A percentile compares a stretch with the other conserved stretches of the same genome.
Evolutionary conservation across 768 basidiomycete genomes (phyloP).

Genomic region (Russula earlei): DNA sequence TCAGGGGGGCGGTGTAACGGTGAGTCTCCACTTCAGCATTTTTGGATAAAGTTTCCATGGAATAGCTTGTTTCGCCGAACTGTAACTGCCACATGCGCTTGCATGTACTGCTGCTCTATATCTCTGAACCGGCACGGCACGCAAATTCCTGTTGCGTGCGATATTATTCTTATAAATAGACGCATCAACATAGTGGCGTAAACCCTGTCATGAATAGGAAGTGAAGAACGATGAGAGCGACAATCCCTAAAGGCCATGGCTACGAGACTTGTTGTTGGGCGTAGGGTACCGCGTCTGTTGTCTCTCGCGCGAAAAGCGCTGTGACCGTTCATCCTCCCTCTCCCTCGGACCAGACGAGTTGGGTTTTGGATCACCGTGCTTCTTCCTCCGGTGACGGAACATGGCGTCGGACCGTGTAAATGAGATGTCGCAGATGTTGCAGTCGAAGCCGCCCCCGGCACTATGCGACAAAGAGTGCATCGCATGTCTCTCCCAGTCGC

Average conservation of each 20-base stretch:
- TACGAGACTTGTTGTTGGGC: neutral
- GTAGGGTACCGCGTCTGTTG: neutral
- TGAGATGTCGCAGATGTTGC: conserved; percentile 12
- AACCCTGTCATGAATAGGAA: neutral
- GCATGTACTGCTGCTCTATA: neutral
- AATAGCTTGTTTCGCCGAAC: neutral
- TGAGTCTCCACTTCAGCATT: neutral
- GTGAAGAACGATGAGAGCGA: neutral
- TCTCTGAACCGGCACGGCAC: neutral
- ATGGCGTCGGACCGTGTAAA: conserved; percentile 15
- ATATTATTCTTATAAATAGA: neutral
- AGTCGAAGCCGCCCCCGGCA: conserved; percentile 8
- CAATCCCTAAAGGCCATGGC: neutral
- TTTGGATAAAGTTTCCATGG: neutral
- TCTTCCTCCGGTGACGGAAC: conserved; percentile 14
- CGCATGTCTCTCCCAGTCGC: conserved; percentile 16
- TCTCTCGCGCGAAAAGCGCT: neutral
- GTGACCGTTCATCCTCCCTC: neutral
- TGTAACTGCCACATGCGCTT: neutral
- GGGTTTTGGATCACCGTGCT: conserved; percentile 1
- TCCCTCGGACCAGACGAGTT: neutral
- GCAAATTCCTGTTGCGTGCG: neutral
- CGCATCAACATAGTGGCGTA: neutral
- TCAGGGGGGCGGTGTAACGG: neutral
- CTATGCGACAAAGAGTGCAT: conserved; percentile 10